Conservation (phyloP, 83 land plant species). For the Picea engelmannii region DNA sequence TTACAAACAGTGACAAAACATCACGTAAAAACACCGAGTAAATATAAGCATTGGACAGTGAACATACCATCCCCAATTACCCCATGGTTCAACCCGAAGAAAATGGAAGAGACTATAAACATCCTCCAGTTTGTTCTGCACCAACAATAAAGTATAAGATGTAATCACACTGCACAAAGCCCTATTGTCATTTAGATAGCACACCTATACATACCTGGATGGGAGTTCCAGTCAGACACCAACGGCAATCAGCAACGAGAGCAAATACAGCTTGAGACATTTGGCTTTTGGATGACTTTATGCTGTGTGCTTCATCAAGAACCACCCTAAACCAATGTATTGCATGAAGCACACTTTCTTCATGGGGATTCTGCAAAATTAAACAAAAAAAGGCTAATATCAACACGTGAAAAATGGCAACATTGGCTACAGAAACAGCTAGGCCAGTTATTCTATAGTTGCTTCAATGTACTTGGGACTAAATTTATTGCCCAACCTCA, state of each 20-base stretch:
- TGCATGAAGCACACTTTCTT: constrained; percentile 62
- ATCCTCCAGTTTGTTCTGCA: constrained; percentile 93
- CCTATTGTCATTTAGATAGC: not conserved
- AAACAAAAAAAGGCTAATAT: no score
- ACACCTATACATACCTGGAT: constrained; percentile 58
- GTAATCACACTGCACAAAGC: not conserved
- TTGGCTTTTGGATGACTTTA: constrained; percentile 63
- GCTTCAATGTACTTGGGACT: not conserved
- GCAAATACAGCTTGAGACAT: constrained; percentile 68
- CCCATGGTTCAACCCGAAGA: constrained; percentile 91
- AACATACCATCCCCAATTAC: constrained; percentile 85
- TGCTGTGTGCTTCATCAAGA: constrained; percentile 95
- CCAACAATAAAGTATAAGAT: not conserved
- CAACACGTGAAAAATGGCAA: no score
- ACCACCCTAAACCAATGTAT: constrained; percentile 24
- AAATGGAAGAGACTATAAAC: constrained; percentile 84
- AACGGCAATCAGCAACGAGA: constrained; percentile 64
- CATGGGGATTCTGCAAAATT: constrained; percentile 27
- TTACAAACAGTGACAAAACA: not conserved
- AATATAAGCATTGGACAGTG: not conserved
- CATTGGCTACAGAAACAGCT: no score
- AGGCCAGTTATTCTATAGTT: no score
- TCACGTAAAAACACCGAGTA: not conserved
- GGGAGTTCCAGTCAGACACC: constrained; percentile 95
- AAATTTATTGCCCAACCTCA: not conserved